phyloP scores from a whole-genome alignment of 352 stramenopile genomes.

The Phytophthora tentaculata region DNA sequence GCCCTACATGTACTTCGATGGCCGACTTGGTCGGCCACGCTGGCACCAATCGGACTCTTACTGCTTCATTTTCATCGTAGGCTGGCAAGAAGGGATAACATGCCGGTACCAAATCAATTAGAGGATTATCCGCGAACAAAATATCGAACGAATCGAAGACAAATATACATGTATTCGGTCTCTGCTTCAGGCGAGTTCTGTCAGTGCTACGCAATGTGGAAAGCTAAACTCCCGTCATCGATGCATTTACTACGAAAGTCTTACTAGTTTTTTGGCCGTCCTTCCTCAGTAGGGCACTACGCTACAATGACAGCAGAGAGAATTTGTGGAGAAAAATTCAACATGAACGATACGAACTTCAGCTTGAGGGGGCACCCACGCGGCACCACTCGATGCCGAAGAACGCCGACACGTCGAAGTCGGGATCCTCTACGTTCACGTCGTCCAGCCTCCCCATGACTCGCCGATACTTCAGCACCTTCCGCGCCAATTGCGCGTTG shows the following conservation, averaged over 20 bases:
- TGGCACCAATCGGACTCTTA: too few relatives aligned
- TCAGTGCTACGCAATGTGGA: constrained; percentile 13
- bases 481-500: constrained; percentile 44
- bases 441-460: constrained; percentile 41
- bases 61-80: too few relatives aligned
- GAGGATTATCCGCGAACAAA: too few relatives aligned
- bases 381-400: constrained; percentile 53
- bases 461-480: constrained; percentile 46
- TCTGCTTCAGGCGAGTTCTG: constrained; percentile 7
- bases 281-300: not conserved
- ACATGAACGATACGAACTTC: constrained; percentile 30
- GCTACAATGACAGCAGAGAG: not conserved
- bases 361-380: constrained; percentile 31
- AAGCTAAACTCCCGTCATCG: constrained; percentile 15
- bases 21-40: not conserved
- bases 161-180: constrained; percentile 19
- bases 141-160: not conserved
- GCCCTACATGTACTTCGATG: too few relatives aligned
- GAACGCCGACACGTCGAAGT: constrained; percentile 50
- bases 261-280: constrained; percentile 4
- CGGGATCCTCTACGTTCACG: constrained; percentile 40
- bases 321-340: constrained; percentile 16
- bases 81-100: too few relatives aligned
- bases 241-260: constrained; percentile 1
- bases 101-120: too few relatives aligned